These are phyloP conservation scores for Mariannaea sp. DNA, from an alignment of 2,329 filamentous ascomycete genomes.

Conservation along the genomic window DNA sequence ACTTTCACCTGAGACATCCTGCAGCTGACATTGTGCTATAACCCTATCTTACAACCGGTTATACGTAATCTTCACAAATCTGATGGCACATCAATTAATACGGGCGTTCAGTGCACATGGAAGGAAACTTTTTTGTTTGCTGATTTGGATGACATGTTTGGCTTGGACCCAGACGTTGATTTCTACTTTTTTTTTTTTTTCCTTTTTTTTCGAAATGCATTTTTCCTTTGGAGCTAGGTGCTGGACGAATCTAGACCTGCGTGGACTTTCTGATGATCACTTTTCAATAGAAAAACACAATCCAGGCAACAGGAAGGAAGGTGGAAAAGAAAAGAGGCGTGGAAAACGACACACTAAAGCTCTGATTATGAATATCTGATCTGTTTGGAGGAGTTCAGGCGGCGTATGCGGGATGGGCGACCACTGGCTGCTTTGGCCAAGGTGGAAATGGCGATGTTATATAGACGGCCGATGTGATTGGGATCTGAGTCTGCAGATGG, in stretches of 20 bases:
- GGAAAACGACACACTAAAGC: not conserved
- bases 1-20: not conserved
- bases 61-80: conserved; percentile 3
- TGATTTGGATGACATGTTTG: not conserved
- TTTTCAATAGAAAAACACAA: not conserved
- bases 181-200: not conserved
- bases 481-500: not conserved
- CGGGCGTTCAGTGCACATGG: not conserved
- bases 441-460: not conserved
- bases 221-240: not conserved
- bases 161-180: not conserved
- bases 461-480: not conserved
- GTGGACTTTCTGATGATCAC: too few species aligned
- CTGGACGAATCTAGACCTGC: too few species aligned
- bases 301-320: not conserved
- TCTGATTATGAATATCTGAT: not conserved
- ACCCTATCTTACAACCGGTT: conserved; percentile 4
- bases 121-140: conserved; percentile 2
- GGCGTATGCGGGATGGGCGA: not conserved
- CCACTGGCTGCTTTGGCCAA: not conserved
- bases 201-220: too few species aligned
- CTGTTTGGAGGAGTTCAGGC: not conserved
- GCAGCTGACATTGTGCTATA: conserved; percentile 1
- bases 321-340: not conserved
- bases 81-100: conserved; percentile 7